These are phyloP conservation scores for Filosporella fistucella DNA, from an alignment of 495 filamentous ascomycete species.

Conservation along the genomic window DNA sequence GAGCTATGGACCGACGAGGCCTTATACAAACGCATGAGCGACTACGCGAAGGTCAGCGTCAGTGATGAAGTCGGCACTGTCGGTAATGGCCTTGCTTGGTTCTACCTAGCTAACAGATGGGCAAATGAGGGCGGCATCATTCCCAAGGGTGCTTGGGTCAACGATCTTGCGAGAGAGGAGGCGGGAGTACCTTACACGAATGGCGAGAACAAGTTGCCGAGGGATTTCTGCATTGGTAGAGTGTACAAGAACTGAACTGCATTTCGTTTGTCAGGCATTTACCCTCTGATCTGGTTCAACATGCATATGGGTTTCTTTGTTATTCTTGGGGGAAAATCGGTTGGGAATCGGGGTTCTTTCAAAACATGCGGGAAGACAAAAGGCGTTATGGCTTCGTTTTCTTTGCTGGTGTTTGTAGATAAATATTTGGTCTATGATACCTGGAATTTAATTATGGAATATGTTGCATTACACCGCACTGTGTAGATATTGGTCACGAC, in stretches of 20 bases:
- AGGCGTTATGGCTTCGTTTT: background rate
- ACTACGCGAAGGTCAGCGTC: slow-evolving; percentile 60
- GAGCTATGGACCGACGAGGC: slow-evolving; percentile 63
- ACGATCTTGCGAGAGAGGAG: slow-evolving; percentile 71
- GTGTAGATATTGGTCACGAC: too few relatives aligned
- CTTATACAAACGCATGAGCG: slow-evolving; percentile 61
- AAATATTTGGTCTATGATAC: too few relatives aligned
- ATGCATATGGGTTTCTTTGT: background rate
- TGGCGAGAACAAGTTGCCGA: slow-evolving; percentile 58
- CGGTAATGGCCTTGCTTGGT: slow-evolving; percentile 73
- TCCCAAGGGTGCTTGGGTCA: slow-evolving; percentile 57
- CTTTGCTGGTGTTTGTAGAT: background rate
- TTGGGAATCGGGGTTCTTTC: background rate
- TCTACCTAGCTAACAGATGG: slow-evolving; percentile 68
- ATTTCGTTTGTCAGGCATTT: background rate
- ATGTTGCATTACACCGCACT: too few relatives aligned
- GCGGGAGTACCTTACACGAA: slow-evolving; percentile 53
- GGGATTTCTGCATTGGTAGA: slow-evolving; percentile 1
- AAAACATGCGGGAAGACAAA: background rate
- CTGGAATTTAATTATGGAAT: too few relatives aligned
- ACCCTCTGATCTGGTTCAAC: too few relatives aligned
- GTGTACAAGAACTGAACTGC: background rate
- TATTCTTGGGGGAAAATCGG: background rate
- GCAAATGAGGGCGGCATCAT: slow-evolving; percentile 36
- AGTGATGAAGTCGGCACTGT: slow-evolving; percentile 83